phyloP scores from a whole-genome alignment of 1,284 basidiomycete species.

The Lignosus rhinocerotis region DNA sequence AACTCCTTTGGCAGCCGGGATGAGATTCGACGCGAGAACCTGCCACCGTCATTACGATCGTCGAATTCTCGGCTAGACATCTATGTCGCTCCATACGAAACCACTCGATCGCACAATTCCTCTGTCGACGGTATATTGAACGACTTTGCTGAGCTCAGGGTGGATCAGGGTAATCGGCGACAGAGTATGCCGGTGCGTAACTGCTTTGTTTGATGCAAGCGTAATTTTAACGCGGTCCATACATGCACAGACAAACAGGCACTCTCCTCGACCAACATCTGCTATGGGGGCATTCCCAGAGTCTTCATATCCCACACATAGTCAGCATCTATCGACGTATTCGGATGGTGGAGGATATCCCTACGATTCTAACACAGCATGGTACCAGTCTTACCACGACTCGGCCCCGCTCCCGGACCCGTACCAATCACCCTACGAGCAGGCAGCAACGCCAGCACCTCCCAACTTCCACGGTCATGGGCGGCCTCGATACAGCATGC shows the following conservation, averaged over 20 bases:
- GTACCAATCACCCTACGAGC: slow-evolving; percentile 60
- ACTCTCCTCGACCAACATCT: slow-evolving; percentile 39
- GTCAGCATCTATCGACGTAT: slow-evolving; percentile 32
- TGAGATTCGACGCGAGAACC: slow-evolving; percentile 48
- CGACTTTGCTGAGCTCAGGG: slow-evolving; percentile 66
- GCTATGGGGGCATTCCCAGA: slow-evolving; percentile 37
- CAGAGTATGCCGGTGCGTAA: slow-evolving; percentile 66
- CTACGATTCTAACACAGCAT: slow-evolving; percentile 35
- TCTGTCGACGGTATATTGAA: slow-evolving; percentile 54
- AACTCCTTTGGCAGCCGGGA: slow-evolving; percentile 39
- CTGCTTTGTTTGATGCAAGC: not conserved
- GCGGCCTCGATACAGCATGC: slow-evolving; percentile 66
- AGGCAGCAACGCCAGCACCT: slow-evolving; percentile 32
- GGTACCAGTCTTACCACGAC: slow-evolving; percentile 34
- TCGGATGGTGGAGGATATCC: slow-evolving; percentile 26
- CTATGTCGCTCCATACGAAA: slow-evolving; percentile 73
- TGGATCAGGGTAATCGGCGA: slow-evolving; percentile 50
- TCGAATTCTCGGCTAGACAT: slow-evolving; percentile 65
- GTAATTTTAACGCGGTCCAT: not conserved
- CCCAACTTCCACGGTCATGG: slow-evolving; percentile 34
- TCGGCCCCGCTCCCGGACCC: slow-evolving; percentile 36
- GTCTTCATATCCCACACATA: slow-evolving; percentile 27
- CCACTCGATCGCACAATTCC: slow-evolving; percentile 28
- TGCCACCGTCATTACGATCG: slow-evolving; percentile 57
- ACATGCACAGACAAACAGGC: slow-evolving; percentile 38